Base-by-base conservation (phyloP, 1,284 basidiomycete species). In the Vanrija humicola region DNA sequence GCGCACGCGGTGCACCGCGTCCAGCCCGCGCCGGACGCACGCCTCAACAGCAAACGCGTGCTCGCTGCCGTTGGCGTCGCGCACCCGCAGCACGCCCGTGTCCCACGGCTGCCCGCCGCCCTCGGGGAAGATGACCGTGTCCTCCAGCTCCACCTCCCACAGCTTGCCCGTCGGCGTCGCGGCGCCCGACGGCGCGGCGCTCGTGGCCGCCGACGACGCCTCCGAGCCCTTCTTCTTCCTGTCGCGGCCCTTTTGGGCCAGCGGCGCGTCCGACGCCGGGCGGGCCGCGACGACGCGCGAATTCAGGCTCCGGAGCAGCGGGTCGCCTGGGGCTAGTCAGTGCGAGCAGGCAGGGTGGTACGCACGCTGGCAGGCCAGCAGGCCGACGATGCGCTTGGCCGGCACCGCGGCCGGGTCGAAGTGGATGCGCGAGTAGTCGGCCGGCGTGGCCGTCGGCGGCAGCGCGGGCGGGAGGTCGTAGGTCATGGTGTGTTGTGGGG, bases 91-190 rank as follows among this genome's bases (percentile, higher is more conserved):
- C 9, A 79, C 53, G 0, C 90, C 90, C 21, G 84, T 84, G 67
- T 93, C 90, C 6, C 85, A 85, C 0, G 89, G 88, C 65, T 94
- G 90, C 3, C 89, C 89, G 15, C 90, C 90, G 14, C 89, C 89
- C 76, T 93, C 90, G 0, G 90, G 90, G 67, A 93, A 93, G 44
- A 91, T 81, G n/a, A 90, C 80, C 1, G 89, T 91, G 71, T 93
- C 90, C 57, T 86, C 84, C 40, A 89, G 76, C 60, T 87, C 80
- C 5, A 93, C 77, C 62, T 78, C 73, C 69, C 70, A 77, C 21
- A 77, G 50, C 50, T 62, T 63, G 2, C 68, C 68, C 14, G 61
- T 52, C 5, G 44, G 52, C 26, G 46, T 52, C 4, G 40, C 46
- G 6, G 25, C 52, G 14, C 48, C 46, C 4, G 40, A 26, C 3